Percentiles rank a stretch among this genome's conserved stretches.
Evolutionary conservation across 306 rosid species (phyloP).

Genomic region (Malus fusca): DNA sequence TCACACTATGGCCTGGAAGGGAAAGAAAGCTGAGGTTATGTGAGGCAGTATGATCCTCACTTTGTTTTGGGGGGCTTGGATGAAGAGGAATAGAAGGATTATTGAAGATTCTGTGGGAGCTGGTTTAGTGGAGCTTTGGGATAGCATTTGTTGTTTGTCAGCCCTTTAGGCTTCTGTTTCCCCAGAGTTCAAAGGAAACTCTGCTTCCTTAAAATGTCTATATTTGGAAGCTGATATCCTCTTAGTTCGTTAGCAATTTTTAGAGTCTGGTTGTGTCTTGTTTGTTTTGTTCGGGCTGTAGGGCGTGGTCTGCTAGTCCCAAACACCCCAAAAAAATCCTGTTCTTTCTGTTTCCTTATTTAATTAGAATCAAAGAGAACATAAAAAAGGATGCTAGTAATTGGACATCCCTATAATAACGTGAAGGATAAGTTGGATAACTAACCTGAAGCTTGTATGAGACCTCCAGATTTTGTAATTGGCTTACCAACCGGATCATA

Average conservation of each 20-base stretch:
- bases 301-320: background rate
- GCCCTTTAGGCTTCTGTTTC: no score
- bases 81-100: no score
- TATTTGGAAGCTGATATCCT: background rate
- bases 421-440: conserved; percentile 11
- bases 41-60: no score
- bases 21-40: no score
- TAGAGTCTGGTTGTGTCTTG: background rate
- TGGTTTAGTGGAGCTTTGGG: no score
- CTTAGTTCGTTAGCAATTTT: background rate
- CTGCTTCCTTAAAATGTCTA: no score
- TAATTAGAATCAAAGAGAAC: background rate
- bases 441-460: conserved; percentile 83
- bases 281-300: background rate
- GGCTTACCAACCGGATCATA: conserved; percentile 70
- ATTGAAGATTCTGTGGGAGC: background rate
- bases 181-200: no score
- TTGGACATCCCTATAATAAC: background rate
- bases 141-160: no score
- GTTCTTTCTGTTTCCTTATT: no score
- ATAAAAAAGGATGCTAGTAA: background rate
- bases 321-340: no score
- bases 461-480: conserved; percentile 62
- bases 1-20: no score
- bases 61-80: no score